These are phyloP conservation scores for Exophiala spinifera DNA, from an alignment of 2,329 filamentous ascomycete species.

Conservation along the genomic window DNA sequence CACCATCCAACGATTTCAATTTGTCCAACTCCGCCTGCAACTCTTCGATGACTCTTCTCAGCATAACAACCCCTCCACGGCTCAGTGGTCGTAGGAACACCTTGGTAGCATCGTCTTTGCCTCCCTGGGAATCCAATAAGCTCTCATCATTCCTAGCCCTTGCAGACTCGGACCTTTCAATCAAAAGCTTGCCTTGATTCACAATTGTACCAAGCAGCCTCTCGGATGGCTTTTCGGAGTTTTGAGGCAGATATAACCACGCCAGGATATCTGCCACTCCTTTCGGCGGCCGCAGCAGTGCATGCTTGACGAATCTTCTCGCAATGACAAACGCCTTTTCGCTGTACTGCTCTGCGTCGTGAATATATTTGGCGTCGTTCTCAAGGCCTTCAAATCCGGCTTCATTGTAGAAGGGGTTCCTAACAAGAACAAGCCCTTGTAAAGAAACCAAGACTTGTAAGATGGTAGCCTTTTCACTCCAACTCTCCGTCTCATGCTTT, in stretches of 20 bases:
- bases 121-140: conserved; percentile 24
- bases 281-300: conserved; percentile 40
- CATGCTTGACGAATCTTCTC: conserved; percentile 50
- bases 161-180: conserved; percentile 28
- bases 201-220: conserved; percentile 25
- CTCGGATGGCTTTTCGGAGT: conserved; percentile 4
- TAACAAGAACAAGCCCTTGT: conserved; percentile 57
- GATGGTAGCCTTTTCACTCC: conserved; percentile 54
- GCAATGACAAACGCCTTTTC: conserved; percentile 55
- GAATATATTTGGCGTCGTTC: conserved; percentile 44
- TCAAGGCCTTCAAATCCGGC: conserved; percentile 57
- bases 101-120: conserved; percentile 20
- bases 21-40: conserved; percentile 26
- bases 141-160: conserved; percentile 21
- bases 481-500: conserved; percentile 51
- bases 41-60: conserved; percentile 31
- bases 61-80: conserved; percentile 35
- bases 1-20: neutral
- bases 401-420: conserved; percentile 62
- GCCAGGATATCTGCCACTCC: conserved; percentile 53
- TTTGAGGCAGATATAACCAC: conserved; percentile 48
- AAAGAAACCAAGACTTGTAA: conserved; percentile 58
- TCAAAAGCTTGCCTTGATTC: conserved; percentile 30
- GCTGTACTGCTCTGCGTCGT: conserved; percentile 50
- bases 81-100: conserved; percentile 36